Conservation (phyloP, 352 stramenopile species). For the Thraustotheca clavata region DNA sequence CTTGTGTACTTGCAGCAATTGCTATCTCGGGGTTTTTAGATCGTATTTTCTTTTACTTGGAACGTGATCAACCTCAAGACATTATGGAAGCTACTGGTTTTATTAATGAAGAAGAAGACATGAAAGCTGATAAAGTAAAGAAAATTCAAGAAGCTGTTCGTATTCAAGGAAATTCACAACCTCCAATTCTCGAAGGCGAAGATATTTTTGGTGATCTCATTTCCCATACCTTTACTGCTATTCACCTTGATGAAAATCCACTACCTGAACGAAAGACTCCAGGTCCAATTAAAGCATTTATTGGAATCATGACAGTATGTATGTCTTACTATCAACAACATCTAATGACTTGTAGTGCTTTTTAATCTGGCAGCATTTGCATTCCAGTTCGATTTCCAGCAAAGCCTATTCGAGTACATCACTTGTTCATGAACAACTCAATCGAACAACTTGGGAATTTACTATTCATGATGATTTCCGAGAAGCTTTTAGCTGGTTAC, state of each 20-base stretch:
- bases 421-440: slow-evolving; percentile 55
- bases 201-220: slow-evolving; percentile 11
- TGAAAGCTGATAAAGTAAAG: background rate
- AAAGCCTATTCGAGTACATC: slow-evolving; percentile 77
- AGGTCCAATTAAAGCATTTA: slow-evolving; percentile 31
- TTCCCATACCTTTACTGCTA: background rate
- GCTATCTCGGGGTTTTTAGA: slow-evolving; percentile 62
- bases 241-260: background rate
- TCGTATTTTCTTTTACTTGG: slow-evolving; percentile 21
- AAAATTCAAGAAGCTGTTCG: slow-evolving; percentile 8
- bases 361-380: slow-evolving; percentile 53
- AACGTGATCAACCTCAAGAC: slow-evolving; percentile 1
- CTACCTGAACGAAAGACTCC: slow-evolving; percentile 14
- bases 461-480: slow-evolving; percentile 66
- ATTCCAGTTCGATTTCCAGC: slow-evolving; percentile 46
- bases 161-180: background rate
- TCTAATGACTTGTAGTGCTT: slow-evolving; percentile 34
- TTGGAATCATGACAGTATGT: slow-evolving; percentile 50
- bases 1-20: slow-evolving; percentile 84
- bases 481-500: slow-evolving; percentile 77
- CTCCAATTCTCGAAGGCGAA: background rate
- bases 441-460: slow-evolving; percentile 36
- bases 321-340: background rate
- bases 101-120: slow-evolving; percentile 1
- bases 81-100: background rate